Base-by-base conservation (phyloP, 1,284 basidiomycete genomes). In the Leccinum fuscescens region DNA sequence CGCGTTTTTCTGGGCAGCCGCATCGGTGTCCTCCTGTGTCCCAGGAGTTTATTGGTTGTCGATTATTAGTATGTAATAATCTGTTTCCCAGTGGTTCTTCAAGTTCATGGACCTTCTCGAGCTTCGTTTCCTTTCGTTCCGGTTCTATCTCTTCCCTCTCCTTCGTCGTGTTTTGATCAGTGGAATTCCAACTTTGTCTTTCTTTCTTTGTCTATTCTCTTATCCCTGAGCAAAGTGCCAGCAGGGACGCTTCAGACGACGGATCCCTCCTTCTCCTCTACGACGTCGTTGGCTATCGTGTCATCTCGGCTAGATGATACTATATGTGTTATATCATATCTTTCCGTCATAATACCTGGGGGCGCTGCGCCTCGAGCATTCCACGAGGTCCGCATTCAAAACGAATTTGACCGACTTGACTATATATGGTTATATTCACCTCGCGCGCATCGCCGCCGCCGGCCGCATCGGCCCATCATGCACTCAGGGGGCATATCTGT, bases 281-380 rank as follows among this genome's bases (percentile, higher is more conserved):
- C 44, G 12, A 46, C 20, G 17, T 12, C 44, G 20, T 46, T 46
- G 44, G 20, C 20, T 17, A 17, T 42, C 17, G 11, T 12, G 9
- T 9, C 3, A 66, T 72, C 65, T 69, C 70, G 68, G 57, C 54
- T 72, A 71, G 68, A 69, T 72, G 67, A 55, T 39, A 22, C 57
- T 42, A 42, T 42, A 15, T 39, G 37, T 39, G 37, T 35, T 20
- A 44, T 44, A 46, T 46, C 44, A 46, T 11, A 44, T 44, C 42
- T 17, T 44, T 42, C 39, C n/a, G 9, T 44, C 42, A 44, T 44
- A 44, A 20, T 17, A 46, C 20, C 44, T 20, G 44, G 20, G 17
- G 31, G 17, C 42, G 42, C n/a, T 48, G 57, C 53, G 66, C 64
- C 66, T 66, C 37, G 57, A 57, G 64, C 46, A 56, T 67, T 69